Evolutionary conservation across 2,329 filamentous ascomycete genomes (phyloP).

Genomic region (Stagonosporopsis tanaceti): DNA sequence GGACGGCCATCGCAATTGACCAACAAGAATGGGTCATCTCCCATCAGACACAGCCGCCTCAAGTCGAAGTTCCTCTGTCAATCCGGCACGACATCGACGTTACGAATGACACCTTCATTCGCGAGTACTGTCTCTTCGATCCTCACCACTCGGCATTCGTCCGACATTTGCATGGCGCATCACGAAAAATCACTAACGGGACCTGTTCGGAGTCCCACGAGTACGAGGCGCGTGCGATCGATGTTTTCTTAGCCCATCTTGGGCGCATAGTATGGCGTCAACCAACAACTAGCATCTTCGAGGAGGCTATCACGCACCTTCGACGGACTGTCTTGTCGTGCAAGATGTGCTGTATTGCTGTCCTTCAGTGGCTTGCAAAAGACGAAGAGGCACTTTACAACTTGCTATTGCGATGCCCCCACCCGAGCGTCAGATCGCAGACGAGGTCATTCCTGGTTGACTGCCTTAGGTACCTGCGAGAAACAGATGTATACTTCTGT

Average conservation of each 20-base stretch:
- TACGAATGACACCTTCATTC: conserved; percentile 77
- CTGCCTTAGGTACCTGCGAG: conserved; percentile 41
- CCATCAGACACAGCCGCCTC: conserved; percentile 53
- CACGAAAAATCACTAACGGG: conserved; percentile 59
- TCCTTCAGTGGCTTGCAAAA: conserved; percentile 67
- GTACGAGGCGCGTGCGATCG: conserved; percentile 60
- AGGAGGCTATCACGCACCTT: conserved; percentile 62
- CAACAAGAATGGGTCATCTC: conserved; percentile 51
- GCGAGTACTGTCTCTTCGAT: conserved; percentile 82
- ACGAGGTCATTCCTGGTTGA: conserved; percentile 43
- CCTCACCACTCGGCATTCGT: conserved; percentile 74
- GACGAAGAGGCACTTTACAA: conserved; percentile 68
- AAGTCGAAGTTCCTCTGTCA: conserved; percentile 54
- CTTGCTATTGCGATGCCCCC: conserved; percentile 57
- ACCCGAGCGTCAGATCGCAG: conserved; percentile 40
- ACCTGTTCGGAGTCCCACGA: conserved; percentile 59
- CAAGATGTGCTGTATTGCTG: conserved; percentile 63
- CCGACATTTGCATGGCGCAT: conserved; percentile 65
- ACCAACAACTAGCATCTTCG: conserved; percentile 72
- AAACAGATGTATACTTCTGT: conserved; percentile 42
- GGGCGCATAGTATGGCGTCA: conserved; percentile 78
- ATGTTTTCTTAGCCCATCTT: conserved; percentile 69
- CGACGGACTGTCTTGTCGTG: conserved; percentile 61
- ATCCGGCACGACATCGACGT: conserved; percentile 66
- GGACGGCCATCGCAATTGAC: conserved; percentile 65